Conservation (phyloP, 2,329 filamentous ascomycete species). For the Eutypella sp. region DNA sequence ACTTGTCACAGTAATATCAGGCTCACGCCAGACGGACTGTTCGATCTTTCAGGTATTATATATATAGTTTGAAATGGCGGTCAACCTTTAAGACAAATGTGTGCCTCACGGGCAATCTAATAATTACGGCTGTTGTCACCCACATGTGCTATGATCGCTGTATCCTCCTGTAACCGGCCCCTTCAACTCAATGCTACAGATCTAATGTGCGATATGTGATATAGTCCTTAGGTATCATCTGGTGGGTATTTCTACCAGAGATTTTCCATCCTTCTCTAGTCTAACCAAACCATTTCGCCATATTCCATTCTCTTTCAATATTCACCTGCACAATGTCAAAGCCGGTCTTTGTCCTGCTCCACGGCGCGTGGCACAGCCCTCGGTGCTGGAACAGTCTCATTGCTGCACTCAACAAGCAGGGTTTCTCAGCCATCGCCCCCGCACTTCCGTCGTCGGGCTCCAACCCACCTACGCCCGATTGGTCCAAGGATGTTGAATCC, state of each 20-base stretch:
- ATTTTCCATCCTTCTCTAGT: neutral
- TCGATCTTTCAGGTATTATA: neutral
- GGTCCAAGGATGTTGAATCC: constrained; percentile 11
- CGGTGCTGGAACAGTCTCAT: constrained; percentile 14
- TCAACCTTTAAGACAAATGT: neutral
- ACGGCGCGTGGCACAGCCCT: constrained; percentile 19
- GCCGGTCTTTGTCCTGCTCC: constrained; percentile 17
- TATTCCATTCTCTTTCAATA: neutral
- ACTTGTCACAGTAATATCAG: neutral
- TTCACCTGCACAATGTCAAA: constrained; percentile 9
- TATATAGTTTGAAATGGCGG: neutral
- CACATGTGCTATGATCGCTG: neutral
- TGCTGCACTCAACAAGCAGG: constrained; percentile 7
- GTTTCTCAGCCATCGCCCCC: constrained; percentile 12
- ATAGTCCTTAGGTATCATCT: neutral
- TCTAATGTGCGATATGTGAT: too few species aligned
- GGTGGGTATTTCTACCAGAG: neutral
- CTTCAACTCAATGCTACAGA: neutral
- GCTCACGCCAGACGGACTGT: neutral
- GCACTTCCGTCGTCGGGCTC: constrained; percentile 16
- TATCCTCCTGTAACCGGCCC: neutral
- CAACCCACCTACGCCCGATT: constrained; percentile 14
- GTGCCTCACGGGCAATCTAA: neutral
- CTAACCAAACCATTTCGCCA: neutral
- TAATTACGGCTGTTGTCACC: too few species aligned